Conservation (phyloP, 2,329 filamentous ascomycete species). For the Phaeosphaeriaceae sp. region DNA sequence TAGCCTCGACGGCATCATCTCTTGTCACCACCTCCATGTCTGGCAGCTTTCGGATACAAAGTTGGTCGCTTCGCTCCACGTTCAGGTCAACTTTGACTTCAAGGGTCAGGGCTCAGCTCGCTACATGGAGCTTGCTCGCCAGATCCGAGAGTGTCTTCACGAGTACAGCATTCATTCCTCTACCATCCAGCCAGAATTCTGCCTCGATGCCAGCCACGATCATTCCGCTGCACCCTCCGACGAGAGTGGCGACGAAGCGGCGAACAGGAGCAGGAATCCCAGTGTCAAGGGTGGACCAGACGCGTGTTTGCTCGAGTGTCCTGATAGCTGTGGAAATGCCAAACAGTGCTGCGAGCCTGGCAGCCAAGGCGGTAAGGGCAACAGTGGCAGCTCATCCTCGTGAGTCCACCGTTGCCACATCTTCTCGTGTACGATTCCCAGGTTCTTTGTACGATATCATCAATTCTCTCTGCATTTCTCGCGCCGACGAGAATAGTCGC, state of each 20-base stretch:
- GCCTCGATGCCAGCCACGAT: conserved; percentile 53
- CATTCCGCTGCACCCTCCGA: conserved; percentile 46
- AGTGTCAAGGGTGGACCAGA: conserved; percentile 47
- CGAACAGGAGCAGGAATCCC: conserved; percentile 39
- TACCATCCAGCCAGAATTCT: conserved; percentile 93
- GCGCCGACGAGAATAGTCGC: background rate
- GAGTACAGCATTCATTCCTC: conserved; percentile 96
- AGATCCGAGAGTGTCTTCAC: conserved; percentile 87
- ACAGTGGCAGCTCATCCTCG: conserved; percentile 21
- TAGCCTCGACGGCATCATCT: conserved; percentile 80
- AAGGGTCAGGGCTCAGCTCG: conserved; percentile 76
- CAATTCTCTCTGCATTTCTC: background rate
- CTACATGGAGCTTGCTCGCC: conserved; percentile 89
- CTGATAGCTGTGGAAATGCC: conserved; percentile 51
- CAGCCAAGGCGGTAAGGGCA: conserved; percentile 25
- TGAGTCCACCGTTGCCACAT: conserved; percentile 2
- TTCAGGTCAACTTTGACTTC: conserved; percentile 90
- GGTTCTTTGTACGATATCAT: conserved; percentile 16
- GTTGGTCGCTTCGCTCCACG: conserved; percentile 89
- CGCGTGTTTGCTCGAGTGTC: conserved; percentile 53
- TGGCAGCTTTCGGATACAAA: conserved; percentile 98
- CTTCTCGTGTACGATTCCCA: conserved; percentile 3
- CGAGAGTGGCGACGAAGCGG: conserved; percentile 40
- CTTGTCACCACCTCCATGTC: conserved; percentile 94
- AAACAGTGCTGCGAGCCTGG: conserved; percentile 52